These are phyloP conservation scores for Pichia heedii DNA, from an alignment of 805 yeast genomes.

Conservation along the genomic window DNA sequence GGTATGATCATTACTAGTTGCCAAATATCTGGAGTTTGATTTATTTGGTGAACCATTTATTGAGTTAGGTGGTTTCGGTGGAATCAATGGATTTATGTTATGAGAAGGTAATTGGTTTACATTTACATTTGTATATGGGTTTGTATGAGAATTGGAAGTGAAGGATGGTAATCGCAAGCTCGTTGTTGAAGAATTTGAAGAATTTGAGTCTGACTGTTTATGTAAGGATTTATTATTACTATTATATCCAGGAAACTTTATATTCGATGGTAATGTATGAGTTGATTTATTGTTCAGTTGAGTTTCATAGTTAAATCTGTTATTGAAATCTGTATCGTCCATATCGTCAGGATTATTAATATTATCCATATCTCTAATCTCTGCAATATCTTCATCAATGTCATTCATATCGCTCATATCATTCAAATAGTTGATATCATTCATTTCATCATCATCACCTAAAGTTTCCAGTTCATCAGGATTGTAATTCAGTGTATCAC, in stretches of 20 bases:
- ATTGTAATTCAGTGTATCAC: not conserved
- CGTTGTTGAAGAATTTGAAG: not conserved
- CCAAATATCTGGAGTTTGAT: conserved; percentile 1
- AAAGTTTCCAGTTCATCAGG: not conserved
- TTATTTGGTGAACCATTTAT: conserved; percentile 3
- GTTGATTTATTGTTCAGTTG: not conserved
- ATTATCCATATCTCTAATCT: not conserved
- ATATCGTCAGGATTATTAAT: not conserved
- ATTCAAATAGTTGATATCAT: not conserved
- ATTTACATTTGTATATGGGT: not conserved
- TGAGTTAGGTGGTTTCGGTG: not conserved
- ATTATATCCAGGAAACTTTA: not conserved
- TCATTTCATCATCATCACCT: not conserved
- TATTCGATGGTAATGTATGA: not conserved
- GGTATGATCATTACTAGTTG: conserved; percentile 7
- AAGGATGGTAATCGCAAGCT: not conserved
- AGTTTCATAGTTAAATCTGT: not conserved
- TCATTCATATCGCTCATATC: not conserved
- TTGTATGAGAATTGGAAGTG: not conserved
- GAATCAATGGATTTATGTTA: not conserved
- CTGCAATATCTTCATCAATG: not conserved
- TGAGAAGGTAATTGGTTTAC: not conserved
- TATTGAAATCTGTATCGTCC: not conserved
- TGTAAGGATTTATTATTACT: not conserved
- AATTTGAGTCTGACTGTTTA: not conserved